phyloP scores from a whole-genome alignment of 306 rosid genomes.

The Sindora glabra region DNA sequence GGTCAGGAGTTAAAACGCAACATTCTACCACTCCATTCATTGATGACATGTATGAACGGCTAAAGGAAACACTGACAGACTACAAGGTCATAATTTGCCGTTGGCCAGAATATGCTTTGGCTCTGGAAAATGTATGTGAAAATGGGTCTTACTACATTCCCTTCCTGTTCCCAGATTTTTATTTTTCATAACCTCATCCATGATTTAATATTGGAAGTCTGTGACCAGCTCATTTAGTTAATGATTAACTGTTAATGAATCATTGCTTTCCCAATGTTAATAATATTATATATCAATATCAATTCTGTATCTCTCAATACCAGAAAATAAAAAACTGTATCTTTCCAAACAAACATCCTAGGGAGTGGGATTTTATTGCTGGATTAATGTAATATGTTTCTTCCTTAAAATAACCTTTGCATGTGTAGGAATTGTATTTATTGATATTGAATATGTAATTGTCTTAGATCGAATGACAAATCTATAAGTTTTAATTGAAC shows the following conservation, averaged over 20 bases:
- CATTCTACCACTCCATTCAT: slow-evolving; percentile 97
- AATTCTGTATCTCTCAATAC: too few species aligned
- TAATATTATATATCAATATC: too few species aligned
- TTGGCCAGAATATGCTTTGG: slow-evolving; percentile 90
- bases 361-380: neutral
- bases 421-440: neutral
- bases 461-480: neutral
- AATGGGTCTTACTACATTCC: slow-evolving; percentile 1
- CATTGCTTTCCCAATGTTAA: too few species aligned
- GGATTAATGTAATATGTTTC: neutral
- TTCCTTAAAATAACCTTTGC: neutral
- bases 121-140: slow-evolving; percentile 70
- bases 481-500: neutral
- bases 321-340: too few species aligned
- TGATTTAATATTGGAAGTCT: too few species aligned
- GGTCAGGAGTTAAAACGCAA: slow-evolving; percentile 93
- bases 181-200: too few species aligned
- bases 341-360: neutral
- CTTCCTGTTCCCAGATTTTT: neutral
- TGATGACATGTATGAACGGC: slow-evolving; percentile 91
- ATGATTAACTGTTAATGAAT: too few species aligned
- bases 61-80: slow-evolving; percentile 77
- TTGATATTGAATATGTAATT: neutral
- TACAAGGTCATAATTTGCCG: slow-evolving; percentile 89
- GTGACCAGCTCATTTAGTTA: too few species aligned